Base-by-base conservation (phyloP, 2,329 filamentous ascomycete species). In the Allantophomopsis cytisporea region DNA sequence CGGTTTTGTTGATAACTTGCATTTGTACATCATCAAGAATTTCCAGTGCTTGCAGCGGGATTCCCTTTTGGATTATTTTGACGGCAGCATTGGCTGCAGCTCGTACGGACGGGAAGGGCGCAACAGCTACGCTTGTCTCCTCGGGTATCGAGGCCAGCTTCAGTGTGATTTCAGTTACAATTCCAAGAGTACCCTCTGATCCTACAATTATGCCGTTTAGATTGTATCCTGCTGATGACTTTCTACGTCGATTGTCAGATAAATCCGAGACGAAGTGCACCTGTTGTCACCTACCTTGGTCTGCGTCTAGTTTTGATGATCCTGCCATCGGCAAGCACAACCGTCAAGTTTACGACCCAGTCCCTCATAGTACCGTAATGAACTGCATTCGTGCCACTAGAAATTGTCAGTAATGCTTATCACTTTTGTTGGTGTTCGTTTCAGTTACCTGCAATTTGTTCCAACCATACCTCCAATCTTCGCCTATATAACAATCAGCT, bases 21-120 rank as follows among this genome's bases (percentile, higher is more conserved):
- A 91, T 91, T 59, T 88, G 83, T 3, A 89, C 80, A 42, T 89
- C 83, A 53, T 91, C 84, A 81, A 91, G 86, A 49, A 91, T 76
- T 59, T 91, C 84, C 73, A 56, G 54, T 2, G 54, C 54, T 3
- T 53, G 53, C 2, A 57, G 52, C 31, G 53, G 53, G 2, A 57
- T 43, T 2, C 53, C 54, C 1, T 75, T 70, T 49, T 82, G 75
- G 67, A 89, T 82, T n/a, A 89, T 73, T 38, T 71, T 73, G 2
- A 80, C 79, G 0, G 83, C 83, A 0, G 83, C 81, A 0, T 77
- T 69, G 0, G 83, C 83, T 1, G 84, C 84, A 55, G 83, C 76
- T 20, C 81, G 73, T 44, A 89, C 85, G 1, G 71, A 76, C 0
- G 83, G 82, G 56, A 91, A 91, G 0, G 76, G 80, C 12, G 85